Evolutionary conservation across 306 rosid genomes (phyloP), one percentile per base, ranked within the genome.

Genomic region (Malus sylvestris): DNA sequence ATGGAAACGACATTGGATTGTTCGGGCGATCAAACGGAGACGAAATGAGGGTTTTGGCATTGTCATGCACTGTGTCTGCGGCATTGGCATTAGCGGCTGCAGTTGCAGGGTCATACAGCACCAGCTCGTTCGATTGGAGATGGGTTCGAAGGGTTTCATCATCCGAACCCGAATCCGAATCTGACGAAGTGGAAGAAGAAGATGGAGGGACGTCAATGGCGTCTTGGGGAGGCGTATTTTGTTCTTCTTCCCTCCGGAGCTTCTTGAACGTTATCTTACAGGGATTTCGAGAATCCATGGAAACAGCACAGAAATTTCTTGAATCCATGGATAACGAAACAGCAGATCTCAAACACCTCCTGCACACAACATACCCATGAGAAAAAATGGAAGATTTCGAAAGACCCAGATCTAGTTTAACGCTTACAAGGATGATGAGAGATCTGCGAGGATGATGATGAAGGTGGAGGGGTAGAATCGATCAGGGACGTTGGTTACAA

Each of bases 101-200:
- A 4, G 57, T 51, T 20, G 82, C 83, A 18, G 92, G 91, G 61
- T 90, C 83, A 72, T 90, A 90, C n/a, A 92, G 85, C 82, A 92
- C 93, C 76, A 95, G 72, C 78, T 90, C 89, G n/a, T 83, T 87
- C 32, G 83, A 63, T 3, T 81, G 75, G 23, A 80, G 79, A 77
- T 81, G 86, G 18, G 87, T 65, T 42, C 76, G 78, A 73, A 19
- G 67, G 53, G 77, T 69, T 79, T 87, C 93, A 76, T 90, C 89
- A 18, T 58, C 80, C 22, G 81, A 71, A 64, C 87, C 86, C 20
- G 97, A 88, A 7, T 87, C 76, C 2, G 88, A 77, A 4, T 40
- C 45, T 11, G 80, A 78, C 6, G 79, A 80, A 15, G 88, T 83
- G 72, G 89, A 85, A 1, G 81, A 63, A 0, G 84, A 82, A 3